Conservation (phyloP, 2,329 filamentous ascomycete species). For the Corinectria fuckeliana region DNA sequence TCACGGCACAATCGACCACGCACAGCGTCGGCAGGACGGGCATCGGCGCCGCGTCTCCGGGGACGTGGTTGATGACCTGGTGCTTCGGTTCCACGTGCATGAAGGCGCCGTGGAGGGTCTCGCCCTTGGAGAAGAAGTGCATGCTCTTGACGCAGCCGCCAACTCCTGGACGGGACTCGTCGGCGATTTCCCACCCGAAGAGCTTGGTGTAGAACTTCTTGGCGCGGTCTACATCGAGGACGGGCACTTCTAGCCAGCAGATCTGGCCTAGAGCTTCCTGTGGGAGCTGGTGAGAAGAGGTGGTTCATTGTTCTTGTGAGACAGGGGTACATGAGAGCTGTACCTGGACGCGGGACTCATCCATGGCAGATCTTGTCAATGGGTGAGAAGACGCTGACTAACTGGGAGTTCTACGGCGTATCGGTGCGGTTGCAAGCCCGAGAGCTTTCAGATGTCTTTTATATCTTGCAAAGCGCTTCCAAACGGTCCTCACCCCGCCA, state of each 20-base stretch:
- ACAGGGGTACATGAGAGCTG: neutral
- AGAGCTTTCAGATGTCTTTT: neutral
- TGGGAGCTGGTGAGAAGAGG: neutral
- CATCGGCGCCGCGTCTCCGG: constrained; percentile 33
- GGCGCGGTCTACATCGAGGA: constrained; percentile 43
- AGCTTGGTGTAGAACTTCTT: constrained; percentile 47
- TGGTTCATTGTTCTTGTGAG: neutral
- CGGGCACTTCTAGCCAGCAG: constrained; percentile 50
- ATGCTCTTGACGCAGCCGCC: constrained; percentile 39
- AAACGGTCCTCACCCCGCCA: neutral
- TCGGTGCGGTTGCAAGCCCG: neutral
- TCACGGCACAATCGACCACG: constrained; percentile 43
- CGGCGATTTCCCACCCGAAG: constrained; percentile 42
- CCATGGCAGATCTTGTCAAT: constrained; percentile 4
- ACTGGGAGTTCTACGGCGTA: neutral
- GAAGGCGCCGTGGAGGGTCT: constrained; percentile 45
- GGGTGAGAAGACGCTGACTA: neutral
- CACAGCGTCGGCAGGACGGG: constrained; percentile 44
- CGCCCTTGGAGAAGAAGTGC: constrained; percentile 45
- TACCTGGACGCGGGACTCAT: constrained; percentile 25
- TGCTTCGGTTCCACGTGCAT: constrained; percentile 41
- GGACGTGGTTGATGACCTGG: constrained; percentile 37
- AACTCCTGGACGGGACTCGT: constrained; percentile 26
- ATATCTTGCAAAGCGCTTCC: neutral
- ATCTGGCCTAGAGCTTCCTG: constrained; percentile 42